A percentile compares a stretch with the other conserved stretches of the same genome.
Evolutionary conservation across 805 yeast species (phyloP).

Genomic region (Isabelozyma pseudorhagii): DNA sequence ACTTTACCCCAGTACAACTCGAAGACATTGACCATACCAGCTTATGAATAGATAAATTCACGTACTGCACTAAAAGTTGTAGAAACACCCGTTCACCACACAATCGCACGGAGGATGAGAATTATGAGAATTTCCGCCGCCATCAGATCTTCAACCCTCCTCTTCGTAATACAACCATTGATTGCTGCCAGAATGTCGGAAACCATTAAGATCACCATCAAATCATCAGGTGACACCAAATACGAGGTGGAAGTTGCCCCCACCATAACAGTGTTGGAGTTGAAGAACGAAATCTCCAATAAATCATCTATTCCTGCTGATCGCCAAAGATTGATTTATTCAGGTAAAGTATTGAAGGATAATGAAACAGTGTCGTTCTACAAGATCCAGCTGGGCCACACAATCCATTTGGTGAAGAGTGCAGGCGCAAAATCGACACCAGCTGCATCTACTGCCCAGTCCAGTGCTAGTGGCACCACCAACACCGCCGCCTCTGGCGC

Average conservation of each 20-base stretch:
- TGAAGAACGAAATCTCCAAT: conserved; percentile 63
- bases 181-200: conserved; percentile 17
- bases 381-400: conserved; percentile 81
- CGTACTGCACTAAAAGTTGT: background rate
- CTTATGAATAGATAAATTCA: too few relatives aligned
- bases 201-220: conserved; percentile 29
- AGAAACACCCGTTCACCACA: background rate
- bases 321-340: conserved; percentile 86
- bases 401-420: conserved; percentile 86
- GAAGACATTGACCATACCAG: too few relatives aligned
- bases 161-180: background rate
- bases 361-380: conserved; percentile 69
- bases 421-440: conserved; percentile 44
- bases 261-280: conserved; percentile 56
- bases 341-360: conserved; percentile 92
- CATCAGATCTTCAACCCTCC: background rate
- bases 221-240: conserved; percentile 73
- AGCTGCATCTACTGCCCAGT: conserved; percentile 18
- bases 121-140: background rate
- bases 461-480: conserved; percentile 13
- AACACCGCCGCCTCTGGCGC: conserved; percentile 11
- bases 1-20: too few relatives aligned
- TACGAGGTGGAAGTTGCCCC: conserved; percentile 60
- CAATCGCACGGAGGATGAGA: background rate
- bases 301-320: conserved; percentile 65